Base-by-base conservation (phyloP, 176 grass and related monocot species). In the Olyra latifolia region DNA sequence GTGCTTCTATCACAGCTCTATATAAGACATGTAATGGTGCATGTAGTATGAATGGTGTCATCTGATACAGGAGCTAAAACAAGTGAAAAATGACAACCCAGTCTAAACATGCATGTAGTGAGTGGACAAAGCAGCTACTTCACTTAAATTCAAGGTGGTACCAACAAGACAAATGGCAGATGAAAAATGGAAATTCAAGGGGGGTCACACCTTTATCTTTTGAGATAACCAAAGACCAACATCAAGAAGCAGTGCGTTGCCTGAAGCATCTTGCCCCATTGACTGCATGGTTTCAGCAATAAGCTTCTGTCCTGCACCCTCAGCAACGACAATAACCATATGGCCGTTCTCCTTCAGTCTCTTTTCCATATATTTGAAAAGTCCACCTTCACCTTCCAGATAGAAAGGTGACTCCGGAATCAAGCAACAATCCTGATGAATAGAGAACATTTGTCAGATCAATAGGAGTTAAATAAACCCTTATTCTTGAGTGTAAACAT, bases 291-390 rank as follows among this genome's bases (percentile, higher is more conserved):
- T 91, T 93, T 99, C 82, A 6, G 79, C 79, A 60, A 99, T 95
- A 78, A 99, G 74, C 69, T 95, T 88, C 80, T 99, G 96, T 52
- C 96, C 92, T 39, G 96, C 96, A 83, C 96, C 96, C 87, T 98
- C 96, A 63, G 96, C 96, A 82, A 98, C 88, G 57, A 98, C 92
- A 71, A 98, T 95, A 74, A 98, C 96, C 96, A 98, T 98, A 84
- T 98, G 96, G 19, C 92, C 92, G 17, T 84, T 88, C 10, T 98
- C 96, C 85, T 98, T 95, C 66, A 98, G 84, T 22, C 92, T 88
- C 62, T 89, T 98, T 60, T 98, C 96, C 46, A 95, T 86, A 62
- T 89, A 93, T 82, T 73, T 89, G 47, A 89, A 88, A 65, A 95
- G 85, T 56, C 96, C 96, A 69, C 96, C 96, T 72, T 87, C 88